Evolutionary conservation across 164 flowering plant genomes (phyloP).

Genomic region (Tinospora cordifolia): DNA sequence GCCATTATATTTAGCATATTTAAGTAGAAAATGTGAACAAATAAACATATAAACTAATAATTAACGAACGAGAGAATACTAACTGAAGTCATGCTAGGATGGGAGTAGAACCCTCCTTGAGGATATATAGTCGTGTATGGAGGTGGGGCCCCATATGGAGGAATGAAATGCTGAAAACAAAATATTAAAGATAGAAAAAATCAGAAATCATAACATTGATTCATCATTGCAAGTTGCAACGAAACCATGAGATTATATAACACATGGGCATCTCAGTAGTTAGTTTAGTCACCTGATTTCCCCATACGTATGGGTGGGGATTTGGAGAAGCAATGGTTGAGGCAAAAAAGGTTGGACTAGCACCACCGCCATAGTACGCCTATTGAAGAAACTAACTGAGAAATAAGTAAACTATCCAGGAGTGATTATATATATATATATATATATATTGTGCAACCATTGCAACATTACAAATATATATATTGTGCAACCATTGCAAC

Average conservation of each 20-base stretch:
- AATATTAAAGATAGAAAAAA: conserved; percentile 10
- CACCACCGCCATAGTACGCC: conserved; percentile 84
- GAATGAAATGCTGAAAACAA: conserved; percentile 62
- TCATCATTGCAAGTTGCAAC: background rate
- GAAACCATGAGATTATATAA: background rate
- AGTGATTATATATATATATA: too few species aligned
- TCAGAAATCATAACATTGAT: conserved; percentile 7
- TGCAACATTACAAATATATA: background rate
- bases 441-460: background rate
- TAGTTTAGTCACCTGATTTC: conserved; percentile 52
- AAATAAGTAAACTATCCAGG: conserved; percentile 14
- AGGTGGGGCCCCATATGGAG: conserved; percentile 57
- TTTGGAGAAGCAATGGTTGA: conserved; percentile 48
- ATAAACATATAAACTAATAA: background rate
- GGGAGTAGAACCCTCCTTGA: conserved; percentile 72
- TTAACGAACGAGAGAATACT: conserved; percentile 6
- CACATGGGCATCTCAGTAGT: background rate
- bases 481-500: background rate
- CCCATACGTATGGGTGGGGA: conserved; percentile 85
- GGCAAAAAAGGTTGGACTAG: conserved; percentile 55
- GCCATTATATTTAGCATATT: background rate
- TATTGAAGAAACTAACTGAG: conserved; percentile 25
- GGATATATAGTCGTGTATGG: conserved; percentile 86
- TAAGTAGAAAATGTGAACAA: background rate
- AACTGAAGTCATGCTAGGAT: conserved; percentile 70